Evolutionary conservation across 306 rosid genomes (phyloP).

Genomic region (Prunus dulcis): DNA sequence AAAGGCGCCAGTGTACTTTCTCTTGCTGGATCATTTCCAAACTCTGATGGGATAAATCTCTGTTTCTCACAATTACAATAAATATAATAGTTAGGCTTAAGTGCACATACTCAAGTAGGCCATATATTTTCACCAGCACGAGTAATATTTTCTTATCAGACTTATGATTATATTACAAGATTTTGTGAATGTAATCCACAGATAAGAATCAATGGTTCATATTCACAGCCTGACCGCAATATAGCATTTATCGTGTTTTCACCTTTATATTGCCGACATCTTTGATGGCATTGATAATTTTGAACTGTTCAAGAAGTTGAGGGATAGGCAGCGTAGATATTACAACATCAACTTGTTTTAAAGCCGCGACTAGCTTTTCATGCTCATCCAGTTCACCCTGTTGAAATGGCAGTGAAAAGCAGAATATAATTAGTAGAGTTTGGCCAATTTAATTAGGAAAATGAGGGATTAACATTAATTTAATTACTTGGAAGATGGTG

Average conservation of each 20-base stretch:
- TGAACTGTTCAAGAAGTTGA: constrained; percentile 41
- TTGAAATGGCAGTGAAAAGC: not conserved
- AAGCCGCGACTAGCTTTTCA: constrained; percentile 34
- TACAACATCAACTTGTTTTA: constrained; percentile 38
- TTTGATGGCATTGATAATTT: constrained; percentile 47
- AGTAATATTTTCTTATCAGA: too few relatives aligned
- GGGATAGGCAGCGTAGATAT: constrained; percentile 44
- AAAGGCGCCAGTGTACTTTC: constrained; percentile 33
- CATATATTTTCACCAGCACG: too few relatives aligned
- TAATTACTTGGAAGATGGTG: constrained; percentile 35
- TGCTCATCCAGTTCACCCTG: constrained; percentile 44
- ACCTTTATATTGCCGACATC: constrained; percentile 47
- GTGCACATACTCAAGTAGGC: too few relatives aligned
- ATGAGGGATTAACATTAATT: too few relatives aligned
- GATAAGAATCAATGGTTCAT: too few relatives aligned
- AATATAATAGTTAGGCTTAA: too few relatives aligned
- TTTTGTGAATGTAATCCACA: too few relatives aligned
- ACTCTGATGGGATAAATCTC: constrained; percentile 51
- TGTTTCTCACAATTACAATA: not conserved
- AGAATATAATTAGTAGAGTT: not conserved
- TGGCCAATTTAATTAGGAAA: not conserved
- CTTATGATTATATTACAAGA: too few relatives aligned
- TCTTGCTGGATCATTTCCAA: constrained; percentile 38
- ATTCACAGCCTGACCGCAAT: not conserved
- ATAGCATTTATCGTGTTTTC: not conserved